These are phyloP conservation scores for Diaporthe sp. DNA, from an alignment of 2,329 filamentous ascomycete species.

Conservation along the genomic window DNA sequence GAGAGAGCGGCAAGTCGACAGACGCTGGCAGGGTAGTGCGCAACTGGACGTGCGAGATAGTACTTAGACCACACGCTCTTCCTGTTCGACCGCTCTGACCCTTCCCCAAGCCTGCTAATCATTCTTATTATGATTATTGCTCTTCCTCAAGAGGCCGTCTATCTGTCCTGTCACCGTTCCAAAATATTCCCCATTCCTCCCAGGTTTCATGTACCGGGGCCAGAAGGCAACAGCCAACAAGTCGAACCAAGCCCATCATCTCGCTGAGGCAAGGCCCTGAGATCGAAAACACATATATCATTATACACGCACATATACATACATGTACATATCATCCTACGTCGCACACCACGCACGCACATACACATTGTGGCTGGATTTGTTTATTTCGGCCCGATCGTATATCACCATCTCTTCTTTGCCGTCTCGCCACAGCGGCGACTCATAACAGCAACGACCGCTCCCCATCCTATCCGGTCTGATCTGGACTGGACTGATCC, in stretches of 20 bases:
- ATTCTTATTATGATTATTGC: not conserved
- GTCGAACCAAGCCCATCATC: not conserved
- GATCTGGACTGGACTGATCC: not conserved
- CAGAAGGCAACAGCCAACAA: not conserved
- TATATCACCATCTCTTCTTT: not conserved
- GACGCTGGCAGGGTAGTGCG: constrained; percentile 10
- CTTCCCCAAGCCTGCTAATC: not conserved
- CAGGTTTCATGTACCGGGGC: not conserved
- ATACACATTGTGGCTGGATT: not conserved
- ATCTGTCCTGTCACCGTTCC: not conserved
- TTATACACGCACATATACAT: not conserved
- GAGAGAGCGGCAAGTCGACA: constrained; percentile 18
- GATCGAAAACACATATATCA: not conserved
- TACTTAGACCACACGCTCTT: constrained; percentile 29
- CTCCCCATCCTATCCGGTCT: not conserved
- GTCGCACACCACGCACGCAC: not conserved
- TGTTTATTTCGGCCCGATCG: not conserved
- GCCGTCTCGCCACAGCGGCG: not conserved
- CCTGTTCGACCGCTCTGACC: constrained; percentile 7
- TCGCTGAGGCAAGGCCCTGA: not conserved
- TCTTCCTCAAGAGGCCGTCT: not conserved
- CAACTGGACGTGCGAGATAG: constrained; percentile 2
- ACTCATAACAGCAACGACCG: not conserved
- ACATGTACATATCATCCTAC: not conserved
- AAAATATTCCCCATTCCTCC: not conserved